Conservation (phyloP, 1,284 basidiomycete species). For the Ustilago hordei region DNA sequence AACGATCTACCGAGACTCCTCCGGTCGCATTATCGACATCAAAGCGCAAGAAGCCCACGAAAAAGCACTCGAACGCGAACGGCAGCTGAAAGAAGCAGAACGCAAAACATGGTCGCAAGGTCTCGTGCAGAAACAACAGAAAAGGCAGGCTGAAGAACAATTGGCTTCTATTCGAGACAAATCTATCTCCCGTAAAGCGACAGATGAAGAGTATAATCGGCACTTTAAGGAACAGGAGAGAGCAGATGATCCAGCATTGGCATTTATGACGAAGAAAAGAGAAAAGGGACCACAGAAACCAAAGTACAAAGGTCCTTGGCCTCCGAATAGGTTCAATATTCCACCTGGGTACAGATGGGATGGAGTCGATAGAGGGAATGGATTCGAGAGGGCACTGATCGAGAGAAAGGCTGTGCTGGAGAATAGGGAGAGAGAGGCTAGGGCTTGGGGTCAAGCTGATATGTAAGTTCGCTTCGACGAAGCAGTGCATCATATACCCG, state of each 20-base stretch:
- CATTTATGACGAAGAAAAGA: constrained; percentile 82
- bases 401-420: constrained; percentile 38
- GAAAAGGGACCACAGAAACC: constrained; percentile 80
- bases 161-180: constrained; percentile 14
- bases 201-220: constrained; percentile 87
- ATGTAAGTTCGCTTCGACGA: constrained; percentile 27
- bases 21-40: constrained; percentile 88
- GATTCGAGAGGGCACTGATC: constrained; percentile 86
- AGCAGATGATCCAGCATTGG: constrained; percentile 95
- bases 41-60: constrained; percentile 85
- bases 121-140: constrained; percentile 77
- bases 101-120: constrained; percentile 99
- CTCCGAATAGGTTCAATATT: constrained; percentile 93
- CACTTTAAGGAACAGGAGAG: constrained; percentile 81
- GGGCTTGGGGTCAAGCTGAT: constrained; percentile 54
- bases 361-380: constrained; percentile 78
- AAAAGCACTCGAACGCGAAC: constrained; percentile 70
- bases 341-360: constrained; percentile 97
- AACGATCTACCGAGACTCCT: constrained; percentile 92
- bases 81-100: constrained; percentile 76
- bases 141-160: constrained; percentile 71
- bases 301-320: constrained; percentile 85
- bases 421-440: constrained; percentile 30
- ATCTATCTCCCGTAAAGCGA: constrained; percentile 71
- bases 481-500: constrained; percentile 10